These are phyloP conservation scores for Fragaria iinumae DNA, from an alignment of 306 rosid species.

Conservation along the genomic window DNA sequence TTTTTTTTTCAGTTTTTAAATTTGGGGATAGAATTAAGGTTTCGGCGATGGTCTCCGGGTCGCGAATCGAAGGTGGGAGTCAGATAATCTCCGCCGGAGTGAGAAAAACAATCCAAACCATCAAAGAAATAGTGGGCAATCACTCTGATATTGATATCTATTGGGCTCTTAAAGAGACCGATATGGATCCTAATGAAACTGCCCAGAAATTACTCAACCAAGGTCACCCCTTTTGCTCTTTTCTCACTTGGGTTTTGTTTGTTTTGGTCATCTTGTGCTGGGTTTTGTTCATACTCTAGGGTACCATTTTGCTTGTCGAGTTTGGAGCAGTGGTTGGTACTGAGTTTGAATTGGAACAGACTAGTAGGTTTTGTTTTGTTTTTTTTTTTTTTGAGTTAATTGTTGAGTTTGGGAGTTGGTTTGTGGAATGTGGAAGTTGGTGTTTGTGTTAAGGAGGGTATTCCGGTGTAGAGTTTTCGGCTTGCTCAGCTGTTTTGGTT, in stretches of 20 bases:
- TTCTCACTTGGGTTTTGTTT: slow-evolving; percentile 7
- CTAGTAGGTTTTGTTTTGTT: background rate
- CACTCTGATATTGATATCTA: slow-evolving; percentile 94
- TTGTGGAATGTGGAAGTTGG: background rate
- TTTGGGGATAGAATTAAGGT: slow-evolving; percentile 11
- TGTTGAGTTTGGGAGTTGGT: background rate
- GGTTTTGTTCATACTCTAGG: background rate
- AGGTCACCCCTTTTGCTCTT: slow-evolving; percentile 44
- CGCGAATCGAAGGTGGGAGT: slow-evolving; percentile 65
- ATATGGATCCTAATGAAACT: slow-evolving; percentile 99
- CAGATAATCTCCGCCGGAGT: slow-evolving; percentile 63
- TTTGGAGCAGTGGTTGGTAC: background rate
- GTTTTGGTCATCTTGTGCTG: background rate
- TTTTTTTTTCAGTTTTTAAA: background rate
- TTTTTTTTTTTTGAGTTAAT: background rate
- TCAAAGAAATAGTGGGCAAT: slow-evolving; percentile 80
- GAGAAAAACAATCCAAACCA: slow-evolving; percentile 80
- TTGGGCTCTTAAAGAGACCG: slow-evolving; percentile 67
- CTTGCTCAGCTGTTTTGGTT: background rate
- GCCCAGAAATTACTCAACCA: slow-evolving; percentile 93
- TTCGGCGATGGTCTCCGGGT: slow-evolving; percentile 59
- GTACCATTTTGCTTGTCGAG: background rate
- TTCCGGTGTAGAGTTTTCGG: background rate
- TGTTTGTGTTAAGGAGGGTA: background rate
- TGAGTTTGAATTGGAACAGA: background rate